These are phyloP conservation scores for Cyclostephanos invisitatus DNA, from an alignment of 108 stramenopile species.

Conservation along the genomic window DNA sequence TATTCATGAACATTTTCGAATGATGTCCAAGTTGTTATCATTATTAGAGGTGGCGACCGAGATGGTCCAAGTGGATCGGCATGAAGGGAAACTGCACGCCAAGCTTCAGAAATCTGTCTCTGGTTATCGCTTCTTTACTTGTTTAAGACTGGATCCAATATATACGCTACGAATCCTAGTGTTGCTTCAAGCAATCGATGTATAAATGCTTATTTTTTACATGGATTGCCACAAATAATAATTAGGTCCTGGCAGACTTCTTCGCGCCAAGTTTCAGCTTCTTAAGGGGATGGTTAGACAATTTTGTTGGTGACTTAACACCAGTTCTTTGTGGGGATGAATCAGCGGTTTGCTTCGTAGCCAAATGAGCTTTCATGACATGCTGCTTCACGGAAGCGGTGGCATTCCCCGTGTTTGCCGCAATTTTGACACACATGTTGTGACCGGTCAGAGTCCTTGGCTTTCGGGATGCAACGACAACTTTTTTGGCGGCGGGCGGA, in stretches of 20 bases:
- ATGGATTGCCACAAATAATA: background rate
- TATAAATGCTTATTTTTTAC: background rate
- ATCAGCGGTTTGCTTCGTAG: background rate
- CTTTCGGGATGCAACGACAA: slow-evolving; percentile 2
- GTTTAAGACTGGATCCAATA: background rate
- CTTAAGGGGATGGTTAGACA: slow-evolving; percentile 7
- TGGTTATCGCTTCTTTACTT: background rate
- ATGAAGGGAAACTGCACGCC: background rate
- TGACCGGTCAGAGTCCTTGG: slow-evolving; percentile 19
- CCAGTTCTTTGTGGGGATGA: background rate
- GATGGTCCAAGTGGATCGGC: background rate
- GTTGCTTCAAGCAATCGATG: background rate
- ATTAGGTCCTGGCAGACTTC: slow-evolving; percentile 15
- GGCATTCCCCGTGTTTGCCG: background rate
- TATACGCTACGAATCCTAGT: background rate
- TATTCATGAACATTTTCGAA: too few species aligned
- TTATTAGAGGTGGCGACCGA: too few species aligned
- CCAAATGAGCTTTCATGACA: background rate
- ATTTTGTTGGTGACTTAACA: slow-evolving; percentile 2
- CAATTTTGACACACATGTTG: slow-evolving; percentile 13
- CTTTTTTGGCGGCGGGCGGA: background rate
- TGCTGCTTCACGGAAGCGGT: background rate
- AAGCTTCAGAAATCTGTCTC: background rate
- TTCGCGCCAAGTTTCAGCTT: slow-evolving; percentile 20
- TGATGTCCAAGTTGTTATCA: too few species aligned